Evolutionary conservation across 768 basidiomycete genomes (phyloP).

Genomic region (Boletus barrowsii): DNA sequence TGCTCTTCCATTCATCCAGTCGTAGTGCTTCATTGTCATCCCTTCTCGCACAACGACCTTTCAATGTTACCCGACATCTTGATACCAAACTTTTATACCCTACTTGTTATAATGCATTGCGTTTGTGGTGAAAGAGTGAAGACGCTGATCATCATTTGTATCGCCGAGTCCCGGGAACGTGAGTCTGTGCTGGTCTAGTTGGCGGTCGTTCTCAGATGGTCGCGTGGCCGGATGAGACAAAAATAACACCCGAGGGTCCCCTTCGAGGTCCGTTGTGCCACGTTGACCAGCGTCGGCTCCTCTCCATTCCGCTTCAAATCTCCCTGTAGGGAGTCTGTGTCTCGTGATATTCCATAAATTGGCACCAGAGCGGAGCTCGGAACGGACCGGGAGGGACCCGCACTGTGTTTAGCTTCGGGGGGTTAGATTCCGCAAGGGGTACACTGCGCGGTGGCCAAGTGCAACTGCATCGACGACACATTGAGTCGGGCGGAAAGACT

Average conservation of each 20-base stretch:
- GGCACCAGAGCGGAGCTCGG: constrained; percentile 11
- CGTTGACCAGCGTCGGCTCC: neutral
- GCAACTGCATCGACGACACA: neutral
- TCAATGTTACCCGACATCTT: neutral
- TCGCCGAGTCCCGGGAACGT: neutral
- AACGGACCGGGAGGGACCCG: constrained; percentile 13
- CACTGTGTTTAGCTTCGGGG: neutral
- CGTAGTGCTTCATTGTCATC: neutral
- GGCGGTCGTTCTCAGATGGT: neutral
- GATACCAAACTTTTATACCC: constrained; percentile 2
- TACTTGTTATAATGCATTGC: too few relatives aligned
- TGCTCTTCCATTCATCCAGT: neutral
- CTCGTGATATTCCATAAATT: constrained; percentile 1
- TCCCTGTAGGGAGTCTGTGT: neutral
- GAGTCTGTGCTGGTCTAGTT: neutral
- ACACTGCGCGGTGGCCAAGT: neutral
- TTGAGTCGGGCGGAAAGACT: constrained; percentile 18
- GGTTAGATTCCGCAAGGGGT: neutral
- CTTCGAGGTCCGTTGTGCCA: neutral
- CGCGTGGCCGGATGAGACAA: neutral
- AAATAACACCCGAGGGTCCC: constrained; percentile 1
- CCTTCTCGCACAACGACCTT: neutral
- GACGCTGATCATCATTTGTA: neutral
- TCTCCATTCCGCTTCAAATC: constrained; percentile 1
- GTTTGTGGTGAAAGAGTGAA: too few relatives aligned